Conservation (phyloP, 768 basidiomycete species). For the Tulasnella sp. region DNA sequence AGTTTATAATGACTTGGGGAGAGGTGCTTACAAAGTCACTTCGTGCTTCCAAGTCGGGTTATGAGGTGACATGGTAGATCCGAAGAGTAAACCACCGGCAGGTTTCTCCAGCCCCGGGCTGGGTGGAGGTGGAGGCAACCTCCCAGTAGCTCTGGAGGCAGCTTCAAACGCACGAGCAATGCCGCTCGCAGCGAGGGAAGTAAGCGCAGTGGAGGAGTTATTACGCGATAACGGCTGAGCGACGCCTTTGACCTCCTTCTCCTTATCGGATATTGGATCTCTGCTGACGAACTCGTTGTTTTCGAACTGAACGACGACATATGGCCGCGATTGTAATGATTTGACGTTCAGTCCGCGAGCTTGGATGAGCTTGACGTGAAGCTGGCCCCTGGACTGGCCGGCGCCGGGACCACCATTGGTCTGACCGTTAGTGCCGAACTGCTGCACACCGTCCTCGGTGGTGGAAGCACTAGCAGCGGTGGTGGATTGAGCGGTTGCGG, state of each 20-base stretch:
- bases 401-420: conserved; percentile 24
- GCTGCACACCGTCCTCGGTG: conserved; percentile 5
- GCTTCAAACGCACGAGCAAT: conserved; percentile 49
- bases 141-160: conserved; percentile 45
- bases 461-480: conserved; percentile 24
- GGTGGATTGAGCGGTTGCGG: conserved; percentile 18
- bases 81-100: conserved; percentile 27
- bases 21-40: conserved; percentile 86
- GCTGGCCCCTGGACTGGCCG: conserved; percentile 54
- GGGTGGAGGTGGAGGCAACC: conserved; percentile 28
- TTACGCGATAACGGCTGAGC: conserved; percentile 62
- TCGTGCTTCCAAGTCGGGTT: conserved; percentile 99
- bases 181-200: conserved; percentile 55
- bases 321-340: conserved; percentile 69
- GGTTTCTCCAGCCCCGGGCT: conserved; percentile 15
- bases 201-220: conserved; percentile 65
- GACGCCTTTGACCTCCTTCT: conserved; percentile 86
- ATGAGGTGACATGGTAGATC: conserved; percentile 49
- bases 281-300: conserved; percentile 97
- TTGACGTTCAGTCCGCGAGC: conserved; percentile 81
- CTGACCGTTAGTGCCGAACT: conserved; percentile 15
- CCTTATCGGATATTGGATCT: conserved; percentile 81
- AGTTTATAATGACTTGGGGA: conserved; percentile 33
- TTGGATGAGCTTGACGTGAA: conserved; percentile 94
- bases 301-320: conserved; percentile 98